phyloP scores from a whole-genome alignment of 768 basidiomycete species.

The Lactarius vividus region DNA sequence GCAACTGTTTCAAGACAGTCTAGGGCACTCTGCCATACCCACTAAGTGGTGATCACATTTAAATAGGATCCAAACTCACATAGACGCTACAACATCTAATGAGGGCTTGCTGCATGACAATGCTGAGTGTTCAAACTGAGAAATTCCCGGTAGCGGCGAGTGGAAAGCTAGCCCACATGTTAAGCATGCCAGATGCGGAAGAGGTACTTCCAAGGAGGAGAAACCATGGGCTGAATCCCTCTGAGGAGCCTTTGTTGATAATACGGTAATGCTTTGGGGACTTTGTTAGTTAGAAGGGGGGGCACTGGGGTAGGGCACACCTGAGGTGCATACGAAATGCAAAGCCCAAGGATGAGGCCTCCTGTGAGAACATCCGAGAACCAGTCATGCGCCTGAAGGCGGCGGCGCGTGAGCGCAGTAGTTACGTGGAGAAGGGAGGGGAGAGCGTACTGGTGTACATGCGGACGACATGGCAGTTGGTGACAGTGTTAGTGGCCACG shows the following conservation, averaged over 20 bases:
- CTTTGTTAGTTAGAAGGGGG: not conserved
- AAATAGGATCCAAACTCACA: conserved; percentile 44
- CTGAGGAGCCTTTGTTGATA: conserved; percentile 69
- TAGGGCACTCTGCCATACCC: conserved; percentile 50
- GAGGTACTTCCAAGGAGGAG: conserved; percentile 86
- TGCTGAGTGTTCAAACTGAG: conserved; percentile 43
- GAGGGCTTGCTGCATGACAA: conserved; percentile 81
- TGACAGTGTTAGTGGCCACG: not conserved
- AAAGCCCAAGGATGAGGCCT: conserved; percentile 28
- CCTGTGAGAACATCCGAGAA: conserved; percentile 27
- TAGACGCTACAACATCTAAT: conserved; percentile 77
- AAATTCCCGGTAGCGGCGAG: conserved; percentile 8
- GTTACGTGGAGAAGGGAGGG: not conserved
- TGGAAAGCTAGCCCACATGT: conserved; percentile 53
- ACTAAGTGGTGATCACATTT: conserved; percentile 5
- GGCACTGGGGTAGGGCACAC: not conserved
- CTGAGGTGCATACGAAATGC: conserved; percentile 29
- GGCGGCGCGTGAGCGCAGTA: conserved; percentile 6
- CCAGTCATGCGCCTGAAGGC: conserved; percentile 26
- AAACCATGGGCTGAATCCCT: conserved; percentile 92
- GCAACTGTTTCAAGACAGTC: conserved; percentile 77
- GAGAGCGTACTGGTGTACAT: conserved; percentile 20
- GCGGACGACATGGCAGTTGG: conserved; percentile 21
- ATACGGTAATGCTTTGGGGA: conserved; percentile 71
- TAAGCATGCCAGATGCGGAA: conserved; percentile 77